phyloP scores from a whole-genome alignment of 768 basidiomycete genomes.

The Tephrocybe sp. region DNA sequence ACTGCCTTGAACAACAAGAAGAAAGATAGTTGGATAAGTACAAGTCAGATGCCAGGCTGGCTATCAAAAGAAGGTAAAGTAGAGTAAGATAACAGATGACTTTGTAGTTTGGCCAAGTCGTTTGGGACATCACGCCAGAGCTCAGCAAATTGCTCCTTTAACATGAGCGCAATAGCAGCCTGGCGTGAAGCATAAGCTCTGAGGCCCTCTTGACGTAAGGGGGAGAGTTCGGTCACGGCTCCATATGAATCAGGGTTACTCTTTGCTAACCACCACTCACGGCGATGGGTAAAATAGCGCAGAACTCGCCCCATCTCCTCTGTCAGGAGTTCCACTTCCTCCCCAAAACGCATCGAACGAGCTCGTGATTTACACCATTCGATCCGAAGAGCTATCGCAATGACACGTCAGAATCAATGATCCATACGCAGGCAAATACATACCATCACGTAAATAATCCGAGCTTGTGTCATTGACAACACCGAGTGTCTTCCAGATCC shows the following conservation, averaged over 20 bases:
- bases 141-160: not conserved
- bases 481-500: slow-evolving; percentile 15
- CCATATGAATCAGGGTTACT: not conserved
- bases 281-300: slow-evolving; percentile 16
- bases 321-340: slow-evolving; percentile 21
- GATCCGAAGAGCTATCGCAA: slow-evolving; percentile 17
- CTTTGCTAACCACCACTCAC: slow-evolving; percentile 15
- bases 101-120: too few species aligned
- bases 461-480: not conserved
- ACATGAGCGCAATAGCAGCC: not conserved
- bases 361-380: slow-evolving; percentile 24
- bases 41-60: too few species aligned
- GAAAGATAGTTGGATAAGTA: too few species aligned
- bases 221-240: not conserved
- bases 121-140: not conserved
- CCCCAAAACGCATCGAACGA: slow-evolving; percentile 16
- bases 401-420: too few species aligned
- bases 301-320: slow-evolving; percentile 23
- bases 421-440: too few species aligned
- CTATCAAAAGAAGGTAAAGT: too few species aligned
- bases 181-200: not conserved
- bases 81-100: too few species aligned
- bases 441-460: not conserved
- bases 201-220: not conserved
- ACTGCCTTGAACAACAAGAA: too few species aligned